Conservation (phyloP, 306 rosid genomes). For the Castanopsis chinensis region DNA sequence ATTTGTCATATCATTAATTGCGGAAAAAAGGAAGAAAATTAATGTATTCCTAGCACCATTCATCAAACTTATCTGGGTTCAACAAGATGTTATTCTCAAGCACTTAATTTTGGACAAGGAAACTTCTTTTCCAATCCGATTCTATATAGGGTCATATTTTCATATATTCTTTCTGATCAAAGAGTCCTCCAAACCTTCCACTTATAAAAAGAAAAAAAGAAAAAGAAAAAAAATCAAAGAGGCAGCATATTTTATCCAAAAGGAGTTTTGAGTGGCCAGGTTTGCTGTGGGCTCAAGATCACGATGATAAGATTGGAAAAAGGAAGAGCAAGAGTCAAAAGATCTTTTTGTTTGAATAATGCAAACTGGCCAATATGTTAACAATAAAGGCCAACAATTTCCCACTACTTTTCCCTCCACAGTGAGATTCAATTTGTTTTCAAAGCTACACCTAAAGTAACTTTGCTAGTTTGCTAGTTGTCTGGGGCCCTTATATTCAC, state of each 20-base stretch:
- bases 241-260: too few species aligned
- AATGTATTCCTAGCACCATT: too few species aligned
- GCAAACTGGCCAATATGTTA: neutral
- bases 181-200: neutral
- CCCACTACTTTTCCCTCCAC: slow-evolving; percentile 12
- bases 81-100: neutral
- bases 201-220: neutral
- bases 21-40: too few species aligned
- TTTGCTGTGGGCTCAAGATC: neutral
- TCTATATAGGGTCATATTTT: neutral
- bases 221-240: neutral
- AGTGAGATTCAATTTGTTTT: slow-evolving; percentile 11
- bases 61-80: too few species aligned
- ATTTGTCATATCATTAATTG: too few species aligned
- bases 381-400: slow-evolving; percentile 20
- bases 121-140: neutral
- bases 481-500: neutral
- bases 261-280: neutral
- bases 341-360: slow-evolving; percentile 14
- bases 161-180: neutral
- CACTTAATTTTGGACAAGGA: neutral
- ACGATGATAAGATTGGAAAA: neutral
- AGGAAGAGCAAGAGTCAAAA: slow-evolving; percentile 5
- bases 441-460: slow-evolving; percentile 8
- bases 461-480: slow-evolving; percentile 13